A percentile compares a stretch with the other conserved stretches of the same genome.
phyloP scores from a whole-genome alignment of 768 basidiomycete genomes.

The Gelatoporia subvermispora region DNA sequence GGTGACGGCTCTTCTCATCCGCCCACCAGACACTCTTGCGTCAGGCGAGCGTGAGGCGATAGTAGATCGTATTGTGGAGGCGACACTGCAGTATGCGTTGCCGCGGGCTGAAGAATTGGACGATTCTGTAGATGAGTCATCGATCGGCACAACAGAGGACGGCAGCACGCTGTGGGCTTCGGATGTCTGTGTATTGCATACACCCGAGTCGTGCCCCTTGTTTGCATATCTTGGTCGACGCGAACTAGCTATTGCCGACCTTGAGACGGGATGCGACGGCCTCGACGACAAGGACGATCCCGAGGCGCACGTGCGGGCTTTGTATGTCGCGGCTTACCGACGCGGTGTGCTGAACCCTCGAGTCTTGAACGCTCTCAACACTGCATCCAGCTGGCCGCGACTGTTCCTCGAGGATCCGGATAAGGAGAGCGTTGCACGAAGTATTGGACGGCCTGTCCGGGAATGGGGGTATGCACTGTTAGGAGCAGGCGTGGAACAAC shows the following conservation, averaged over 20 bases:
- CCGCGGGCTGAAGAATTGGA: slow-evolving; percentile 31
- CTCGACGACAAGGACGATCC: slow-evolving; percentile 20
- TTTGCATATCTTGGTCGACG: slow-evolving; percentile 45
- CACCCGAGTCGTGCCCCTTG: slow-evolving; percentile 50
- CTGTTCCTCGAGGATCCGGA: slow-evolving; percentile 80
- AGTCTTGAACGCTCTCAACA: slow-evolving; percentile 54
- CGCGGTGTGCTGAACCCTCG: slow-evolving; percentile 51
- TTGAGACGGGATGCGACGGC: neutral
- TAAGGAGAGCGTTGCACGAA: slow-evolving; percentile 57
- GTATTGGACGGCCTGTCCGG: slow-evolving; percentile 59
- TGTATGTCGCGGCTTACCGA: slow-evolving; percentile 63
- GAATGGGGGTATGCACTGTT: slow-evolving; percentile 65
- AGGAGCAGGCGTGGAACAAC: slow-evolving; percentile 55
- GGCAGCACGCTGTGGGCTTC: slow-evolving; percentile 42
- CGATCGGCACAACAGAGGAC: neutral
- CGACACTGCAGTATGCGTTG: slow-evolving; percentile 75
- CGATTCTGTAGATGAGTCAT: neutral
- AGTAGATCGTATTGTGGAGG: slow-evolving; percentile 65
- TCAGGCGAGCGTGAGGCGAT: slow-evolving; percentile 62
- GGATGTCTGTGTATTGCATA: slow-evolving; percentile 59
- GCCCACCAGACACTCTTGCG: slow-evolving; percentile 39
- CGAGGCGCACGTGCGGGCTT: slow-evolving; percentile 32
- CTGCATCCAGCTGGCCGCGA: slow-evolving; percentile 64
- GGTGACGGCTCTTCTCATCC: slow-evolving; percentile 54
- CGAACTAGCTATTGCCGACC: neutral